A percentile compares a stretch with the other conserved stretches of the same genome.
Evolutionary conservation across 306 rosid genomes (phyloP).

Genomic region (apple (Malus domestica)): DNA sequence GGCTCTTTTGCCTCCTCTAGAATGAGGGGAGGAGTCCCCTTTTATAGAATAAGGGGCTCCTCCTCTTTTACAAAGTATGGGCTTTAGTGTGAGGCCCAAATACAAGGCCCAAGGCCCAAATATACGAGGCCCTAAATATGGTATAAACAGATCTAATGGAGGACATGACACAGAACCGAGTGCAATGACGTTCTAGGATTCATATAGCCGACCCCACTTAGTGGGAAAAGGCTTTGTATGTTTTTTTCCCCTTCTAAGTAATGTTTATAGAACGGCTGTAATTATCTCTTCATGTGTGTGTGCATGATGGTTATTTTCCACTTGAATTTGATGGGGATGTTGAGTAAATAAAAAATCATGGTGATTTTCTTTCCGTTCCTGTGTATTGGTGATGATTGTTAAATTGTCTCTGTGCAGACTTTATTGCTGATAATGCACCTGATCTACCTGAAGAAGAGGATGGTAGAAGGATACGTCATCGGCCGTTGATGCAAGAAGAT

Average conservation of each 20-base stretch:
- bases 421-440: constrained; percentile 52
- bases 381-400: neutral
- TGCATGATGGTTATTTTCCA: neutral
- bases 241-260: neutral
- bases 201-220: too few relatives aligned
- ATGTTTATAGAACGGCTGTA: neutral
- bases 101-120: too few relatives aligned
- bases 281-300: neutral
- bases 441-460: constrained; percentile 72
- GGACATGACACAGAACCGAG: too few relatives aligned
- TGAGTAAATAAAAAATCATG: neutral
- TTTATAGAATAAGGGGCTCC: too few relatives aligned
- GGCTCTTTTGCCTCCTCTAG: too few relatives aligned
- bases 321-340: neutral
- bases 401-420: constrained; percentile 39
- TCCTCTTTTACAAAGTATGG: too few relatives aligned
- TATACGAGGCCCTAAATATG: too few relatives aligned
- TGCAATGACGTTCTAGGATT: too few relatives aligned
- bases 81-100: too few relatives aligned
- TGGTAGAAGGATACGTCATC: constrained; percentile 49
- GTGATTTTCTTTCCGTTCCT: neutral
- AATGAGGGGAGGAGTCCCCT: too few relatives aligned
- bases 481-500: constrained; percentile 55
- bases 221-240: too few relatives aligned
- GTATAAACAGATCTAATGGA: too few relatives aligned